Conservation (phyloP, 2,329 filamentous ascomycete genomes). For the Epichloe elymi region DNA sequence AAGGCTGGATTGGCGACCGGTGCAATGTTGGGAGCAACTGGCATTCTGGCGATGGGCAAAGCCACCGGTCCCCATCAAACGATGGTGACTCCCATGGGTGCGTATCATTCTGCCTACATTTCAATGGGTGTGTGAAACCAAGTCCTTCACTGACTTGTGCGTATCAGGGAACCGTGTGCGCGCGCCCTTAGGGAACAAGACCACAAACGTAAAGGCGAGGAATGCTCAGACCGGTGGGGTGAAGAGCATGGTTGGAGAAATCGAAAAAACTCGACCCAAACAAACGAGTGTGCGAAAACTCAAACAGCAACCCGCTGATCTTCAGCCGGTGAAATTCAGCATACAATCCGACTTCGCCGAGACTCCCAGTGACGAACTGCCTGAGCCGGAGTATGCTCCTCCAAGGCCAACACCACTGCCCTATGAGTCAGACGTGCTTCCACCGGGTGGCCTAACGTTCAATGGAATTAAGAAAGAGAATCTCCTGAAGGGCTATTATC, state of each 20-base stretch:
- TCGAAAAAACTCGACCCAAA: constrained; percentile 46
- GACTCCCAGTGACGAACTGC: constrained; percentile 48
- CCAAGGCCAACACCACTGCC: constrained; percentile 53
- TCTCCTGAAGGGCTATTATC: constrained; percentile 47
- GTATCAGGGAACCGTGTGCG: constrained; percentile 34
- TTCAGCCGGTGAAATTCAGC: constrained; percentile 47
- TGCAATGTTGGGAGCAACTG: constrained; percentile 39
- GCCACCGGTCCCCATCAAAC: constrained; percentile 32
- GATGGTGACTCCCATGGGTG: constrained; percentile 74
- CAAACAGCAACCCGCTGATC: constrained; percentile 40
- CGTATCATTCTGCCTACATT: constrained; percentile 10
- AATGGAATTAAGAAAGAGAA: constrained; percentile 46
- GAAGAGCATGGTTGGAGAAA: constrained; percentile 43
- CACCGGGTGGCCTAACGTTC: constrained; percentile 41
- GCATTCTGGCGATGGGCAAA: constrained; percentile 34
- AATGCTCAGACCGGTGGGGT: constrained; percentile 53
- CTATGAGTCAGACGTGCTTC: constrained; percentile 58
- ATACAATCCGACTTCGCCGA: constrained; percentile 41
- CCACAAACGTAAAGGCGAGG: constrained; percentile 80
- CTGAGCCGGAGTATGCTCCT: constrained; percentile 86
- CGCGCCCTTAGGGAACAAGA: constrained; percentile 88
- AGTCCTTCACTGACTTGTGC: constrained; percentile 5
- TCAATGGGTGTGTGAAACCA: background rate
- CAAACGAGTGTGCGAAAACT: constrained; percentile 45
- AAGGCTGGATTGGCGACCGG: constrained; percentile 35